These are phyloP conservation scores for Lactarius akahatsu DNA, from an alignment of 768 basidiomycete species.

Conservation along the genomic window DNA sequence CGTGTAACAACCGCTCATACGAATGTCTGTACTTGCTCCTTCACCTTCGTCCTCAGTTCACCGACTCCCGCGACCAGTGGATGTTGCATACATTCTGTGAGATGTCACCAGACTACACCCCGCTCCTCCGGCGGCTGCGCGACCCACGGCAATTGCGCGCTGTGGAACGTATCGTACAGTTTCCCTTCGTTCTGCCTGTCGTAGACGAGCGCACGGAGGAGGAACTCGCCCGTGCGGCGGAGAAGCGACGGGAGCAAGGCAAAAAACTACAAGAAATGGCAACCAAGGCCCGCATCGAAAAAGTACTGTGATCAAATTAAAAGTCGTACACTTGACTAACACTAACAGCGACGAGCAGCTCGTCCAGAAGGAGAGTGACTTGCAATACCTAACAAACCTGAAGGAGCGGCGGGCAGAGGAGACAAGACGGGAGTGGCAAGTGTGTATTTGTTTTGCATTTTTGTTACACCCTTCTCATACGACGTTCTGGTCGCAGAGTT, in stretches of 20 bases:
- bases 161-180: conserved; percentile 77
- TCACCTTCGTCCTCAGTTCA: neutral
- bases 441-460: conserved; percentile 34
- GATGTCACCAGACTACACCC: conserved; percentile 74
- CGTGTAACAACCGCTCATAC: conserved; percentile 77
- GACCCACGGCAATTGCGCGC: conserved; percentile 64
- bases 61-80: conserved; percentile 54
- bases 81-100: conserved; percentile 87
- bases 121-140: conserved; percentile 62
- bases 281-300: conserved; percentile 79
- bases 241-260: conserved; percentile 84
- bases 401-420: conserved; percentile 59
- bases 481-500: conserved; percentile 43
- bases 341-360: conserved; percentile 44
- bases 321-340: neutral
- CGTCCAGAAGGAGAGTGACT: conserved; percentile 70
- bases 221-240: conserved; percentile 72
- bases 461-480: conserved; percentile 15
- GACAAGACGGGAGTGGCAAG: conserved; percentile 75
- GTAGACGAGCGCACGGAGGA: conserved; percentile 89
- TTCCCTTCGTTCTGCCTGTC: conserved; percentile 67
- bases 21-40: conserved; percentile 48
- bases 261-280: conserved; percentile 88
- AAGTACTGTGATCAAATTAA: conserved; percentile 46
- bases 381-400: conserved; percentile 62